Evolutionary conservation across 2,329 filamentous ascomycete genomes (phyloP).

Genomic region (Chaetomiaceae sp.): DNA sequence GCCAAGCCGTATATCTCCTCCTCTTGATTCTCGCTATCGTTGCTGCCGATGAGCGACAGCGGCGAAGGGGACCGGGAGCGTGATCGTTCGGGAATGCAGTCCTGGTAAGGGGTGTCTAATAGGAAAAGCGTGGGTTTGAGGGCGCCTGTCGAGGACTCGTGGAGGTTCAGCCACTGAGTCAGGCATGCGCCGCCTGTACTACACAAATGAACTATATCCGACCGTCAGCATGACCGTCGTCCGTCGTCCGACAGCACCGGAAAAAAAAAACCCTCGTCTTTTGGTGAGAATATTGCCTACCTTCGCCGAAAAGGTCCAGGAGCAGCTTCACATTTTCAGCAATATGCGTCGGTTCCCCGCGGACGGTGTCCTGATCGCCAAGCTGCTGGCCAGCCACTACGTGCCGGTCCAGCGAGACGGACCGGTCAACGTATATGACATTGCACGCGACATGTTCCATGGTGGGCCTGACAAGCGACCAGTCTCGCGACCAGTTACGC

Average conservation of each 20-base stretch:
- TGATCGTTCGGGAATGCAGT: constrained; percentile 35
- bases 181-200: constrained; percentile 50
- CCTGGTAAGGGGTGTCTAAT: constrained; percentile 52
- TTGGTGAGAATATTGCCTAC: constrained; percentile 34
- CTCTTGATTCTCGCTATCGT: constrained; percentile 38
- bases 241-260: not conserved
- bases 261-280: not conserved
- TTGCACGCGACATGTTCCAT: constrained; percentile 56
- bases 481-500: constrained; percentile 57
- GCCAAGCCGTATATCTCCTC: constrained; percentile 52
- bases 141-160: constrained; percentile 48
- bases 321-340: constrained; percentile 45
- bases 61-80: constrained; percentile 42
- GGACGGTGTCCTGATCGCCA: constrained; percentile 6
- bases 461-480: constrained; percentile 50
- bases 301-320: constrained; percentile 50
- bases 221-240: constrained; percentile 7
- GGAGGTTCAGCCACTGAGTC: constrained; percentile 47
- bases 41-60: constrained; percentile 33
- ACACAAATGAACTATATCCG: constrained; percentile 48
- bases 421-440: constrained; percentile 56
- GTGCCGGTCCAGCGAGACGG: constrained; percentile 43
- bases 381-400: constrained; percentile 22
- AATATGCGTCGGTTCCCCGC: constrained; percentile 38
- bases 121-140: constrained; percentile 54